phyloP scores from a whole-genome alignment of 129 eudicot genomes.

The Lactuca saligna region DNA sequence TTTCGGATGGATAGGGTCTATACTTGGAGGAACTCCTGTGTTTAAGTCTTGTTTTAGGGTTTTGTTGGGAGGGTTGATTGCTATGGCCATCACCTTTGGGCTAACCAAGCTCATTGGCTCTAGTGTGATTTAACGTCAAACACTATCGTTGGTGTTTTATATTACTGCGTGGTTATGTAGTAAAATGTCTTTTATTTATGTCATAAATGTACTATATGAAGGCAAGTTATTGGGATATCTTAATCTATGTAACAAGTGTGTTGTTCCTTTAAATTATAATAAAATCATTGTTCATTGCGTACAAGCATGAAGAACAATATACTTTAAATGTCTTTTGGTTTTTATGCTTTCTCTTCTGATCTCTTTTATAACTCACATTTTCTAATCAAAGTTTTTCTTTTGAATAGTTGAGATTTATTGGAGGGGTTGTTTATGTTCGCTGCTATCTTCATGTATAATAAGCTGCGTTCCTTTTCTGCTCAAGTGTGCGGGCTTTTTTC shows the following conservation, averaged over 20 bases:
- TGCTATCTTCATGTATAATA: too few species aligned
- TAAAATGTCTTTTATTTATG: not conserved
- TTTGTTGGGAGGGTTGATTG: conserved; percentile 38
- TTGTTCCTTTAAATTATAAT: not conserved
- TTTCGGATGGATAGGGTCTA: conserved; percentile 30
- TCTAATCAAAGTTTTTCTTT: too few species aligned
- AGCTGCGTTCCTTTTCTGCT: too few species aligned
- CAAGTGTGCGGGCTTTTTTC: too few species aligned
- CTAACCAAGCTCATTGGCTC: conserved; percentile 33
- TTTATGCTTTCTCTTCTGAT: too few species aligned
- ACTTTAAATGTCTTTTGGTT: too few species aligned
- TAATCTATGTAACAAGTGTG: not conserved
- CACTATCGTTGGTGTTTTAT: not conserved
- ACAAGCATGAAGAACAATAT: not conserved
- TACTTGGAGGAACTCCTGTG: conserved; percentile 30
- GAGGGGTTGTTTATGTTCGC: too few species aligned
- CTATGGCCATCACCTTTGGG: conserved; percentile 37
- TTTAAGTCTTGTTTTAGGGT: conserved; percentile 32
- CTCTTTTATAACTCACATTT: too few species aligned
- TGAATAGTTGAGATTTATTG: too few species aligned
- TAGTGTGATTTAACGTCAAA: conserved; percentile 1
- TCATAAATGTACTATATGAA: not conserved
- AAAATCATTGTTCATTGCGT: not conserved
- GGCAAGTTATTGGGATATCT: not conserved
- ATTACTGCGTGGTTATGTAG: not conserved